Evolutionary conservation across 768 basidiomycete genomes (phyloP).

Genomic region (Kwoniella newhampshirensis): DNA sequence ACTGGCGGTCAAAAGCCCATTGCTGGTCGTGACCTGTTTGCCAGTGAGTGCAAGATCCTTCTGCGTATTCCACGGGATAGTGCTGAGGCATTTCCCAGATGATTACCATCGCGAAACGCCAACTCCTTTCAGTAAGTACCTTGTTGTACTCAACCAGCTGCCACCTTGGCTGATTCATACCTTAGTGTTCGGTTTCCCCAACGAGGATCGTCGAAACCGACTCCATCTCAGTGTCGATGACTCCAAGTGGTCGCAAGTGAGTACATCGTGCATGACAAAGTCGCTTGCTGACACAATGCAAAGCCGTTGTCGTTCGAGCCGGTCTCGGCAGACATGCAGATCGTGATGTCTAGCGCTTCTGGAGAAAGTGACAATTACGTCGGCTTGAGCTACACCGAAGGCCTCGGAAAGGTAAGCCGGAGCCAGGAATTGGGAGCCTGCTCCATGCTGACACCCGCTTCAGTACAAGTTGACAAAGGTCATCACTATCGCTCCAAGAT

Average conservation of each 20-base stretch:
- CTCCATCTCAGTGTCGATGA: slow-evolving; percentile 76
- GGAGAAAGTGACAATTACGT: slow-evolving; percentile 68
- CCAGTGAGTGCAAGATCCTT: slow-evolving; percentile 58
- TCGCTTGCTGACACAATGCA: background rate
- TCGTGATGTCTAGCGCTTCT: slow-evolving; percentile 66
- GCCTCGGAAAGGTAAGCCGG: slow-evolving; percentile 69
- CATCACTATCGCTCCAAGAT: slow-evolving; percentile 85
- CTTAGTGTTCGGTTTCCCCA: slow-evolving; percentile 77
- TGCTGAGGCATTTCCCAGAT: slow-evolving; percentile 54
- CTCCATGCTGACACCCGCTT: background rate
- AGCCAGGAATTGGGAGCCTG: background rate
- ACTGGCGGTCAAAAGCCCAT: slow-evolving; percentile 69
- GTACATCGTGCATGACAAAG: background rate
- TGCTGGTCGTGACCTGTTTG: slow-evolving; percentile 70
- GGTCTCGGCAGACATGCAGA: slow-evolving; percentile 80
- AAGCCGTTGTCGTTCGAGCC: slow-evolving; percentile 83
- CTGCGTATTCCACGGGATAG: slow-evolving; percentile 16
- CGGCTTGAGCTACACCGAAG: slow-evolving; percentile 89
- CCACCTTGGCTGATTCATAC: slow-evolving; percentile 1
- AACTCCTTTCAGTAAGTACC: slow-evolving; percentile 74
- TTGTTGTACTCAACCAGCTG: background rate
- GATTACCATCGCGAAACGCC: slow-evolving; percentile 55
- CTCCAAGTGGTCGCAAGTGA: slow-evolving; percentile 78
- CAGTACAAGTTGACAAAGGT: slow-evolving; percentile 90
- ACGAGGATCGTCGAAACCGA: slow-evolving; percentile 74